phyloP scores from a whole-genome alignment of 805 yeast genomes.

The Suhomyces sp. region DNA sequence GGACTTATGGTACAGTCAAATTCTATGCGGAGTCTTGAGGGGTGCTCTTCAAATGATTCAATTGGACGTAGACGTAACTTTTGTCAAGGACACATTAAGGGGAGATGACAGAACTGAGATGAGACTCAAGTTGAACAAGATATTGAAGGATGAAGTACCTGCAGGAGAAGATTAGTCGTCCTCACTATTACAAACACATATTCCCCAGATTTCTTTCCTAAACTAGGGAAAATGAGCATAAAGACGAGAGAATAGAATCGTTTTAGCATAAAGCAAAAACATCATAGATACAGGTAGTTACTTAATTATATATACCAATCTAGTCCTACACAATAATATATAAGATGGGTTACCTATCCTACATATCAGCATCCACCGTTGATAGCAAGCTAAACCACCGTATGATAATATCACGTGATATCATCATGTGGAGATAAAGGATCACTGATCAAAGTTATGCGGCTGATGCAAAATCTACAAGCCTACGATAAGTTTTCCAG shows the following conservation, averaged over 20 bases:
- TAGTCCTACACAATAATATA: background rate
- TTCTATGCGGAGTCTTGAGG: slow-evolving; percentile 82
- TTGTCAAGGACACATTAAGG: slow-evolving; percentile 73
- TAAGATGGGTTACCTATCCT: background rate
- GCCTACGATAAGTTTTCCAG: background rate
- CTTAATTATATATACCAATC: too few species aligned
- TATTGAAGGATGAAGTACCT: slow-evolving; percentile 91
- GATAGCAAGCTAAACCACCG: background rate
- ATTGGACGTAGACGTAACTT: slow-evolving; percentile 78
- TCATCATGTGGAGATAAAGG: background rate
- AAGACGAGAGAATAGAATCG: background rate
- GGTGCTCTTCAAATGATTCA: slow-evolving; percentile 97
- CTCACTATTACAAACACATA: background rate
- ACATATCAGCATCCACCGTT: background rate
- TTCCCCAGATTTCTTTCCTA: background rate
- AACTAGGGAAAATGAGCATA: background rate
- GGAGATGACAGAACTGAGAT: slow-evolving; percentile 85
- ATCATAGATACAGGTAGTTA: background rate
- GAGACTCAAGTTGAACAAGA: slow-evolving; percentile 62
- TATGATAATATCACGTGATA: background rate
- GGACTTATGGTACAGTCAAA: slow-evolving; percentile 90
- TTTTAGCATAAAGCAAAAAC: background rate
- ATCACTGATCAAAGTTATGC: background rate
- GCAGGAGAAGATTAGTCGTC: slow-evolving; percentile 81
- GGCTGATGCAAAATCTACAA: background rate